Evolutionary conservation across 768 basidiomycete genomes (phyloP).

Genomic region (Rhodotorula diobovata): DNA sequence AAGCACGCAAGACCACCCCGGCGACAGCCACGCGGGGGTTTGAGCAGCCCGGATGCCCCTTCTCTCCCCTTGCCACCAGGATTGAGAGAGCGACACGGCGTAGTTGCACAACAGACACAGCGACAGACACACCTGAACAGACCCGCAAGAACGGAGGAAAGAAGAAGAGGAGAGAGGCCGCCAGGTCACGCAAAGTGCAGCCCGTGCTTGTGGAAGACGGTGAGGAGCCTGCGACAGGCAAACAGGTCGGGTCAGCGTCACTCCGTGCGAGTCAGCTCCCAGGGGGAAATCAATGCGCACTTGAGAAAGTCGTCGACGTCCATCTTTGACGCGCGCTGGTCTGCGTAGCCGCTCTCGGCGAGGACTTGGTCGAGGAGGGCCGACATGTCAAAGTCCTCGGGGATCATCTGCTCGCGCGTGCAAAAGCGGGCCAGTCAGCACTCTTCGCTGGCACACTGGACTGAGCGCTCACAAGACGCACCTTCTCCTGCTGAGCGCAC

Average conservation of each 20-base stretch:
- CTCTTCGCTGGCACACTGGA: not conserved
- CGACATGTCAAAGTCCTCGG: conserved; percentile 67
- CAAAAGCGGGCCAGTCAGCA: not conserved
- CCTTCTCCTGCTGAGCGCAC: conserved; percentile 65
- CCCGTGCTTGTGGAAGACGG: conserved; percentile 46
- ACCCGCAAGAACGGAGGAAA: not conserved
- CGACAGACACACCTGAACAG: not conserved
- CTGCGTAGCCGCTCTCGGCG: conserved; percentile 69
- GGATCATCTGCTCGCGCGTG: conserved; percentile 55
- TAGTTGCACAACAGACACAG: conserved; percentile 10
- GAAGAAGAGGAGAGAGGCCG: not conserved
- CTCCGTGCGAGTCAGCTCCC: too few species aligned
- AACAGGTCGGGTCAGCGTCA: not conserved
- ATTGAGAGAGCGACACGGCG: not conserved
- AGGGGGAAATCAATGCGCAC: not conserved
- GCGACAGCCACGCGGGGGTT: too few species aligned
- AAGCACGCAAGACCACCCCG: too few species aligned
- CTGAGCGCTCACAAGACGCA: conserved; percentile 28
- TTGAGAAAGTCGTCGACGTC: conserved; percentile 79
- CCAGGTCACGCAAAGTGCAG: conserved; percentile 43
- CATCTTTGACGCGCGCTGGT: conserved; percentile 87
- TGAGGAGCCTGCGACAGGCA: conserved; percentile 41
- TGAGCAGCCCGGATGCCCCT: too few species aligned
- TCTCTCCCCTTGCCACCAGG: too few species aligned
- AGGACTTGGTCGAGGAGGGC: conserved; percentile 52